Percentiles rank a stretch among this genome's conserved stretches.
phyloP scores from a whole-genome alignment of 768 basidiomycete genomes.

The Paxillus rubicundulus region DNA sequence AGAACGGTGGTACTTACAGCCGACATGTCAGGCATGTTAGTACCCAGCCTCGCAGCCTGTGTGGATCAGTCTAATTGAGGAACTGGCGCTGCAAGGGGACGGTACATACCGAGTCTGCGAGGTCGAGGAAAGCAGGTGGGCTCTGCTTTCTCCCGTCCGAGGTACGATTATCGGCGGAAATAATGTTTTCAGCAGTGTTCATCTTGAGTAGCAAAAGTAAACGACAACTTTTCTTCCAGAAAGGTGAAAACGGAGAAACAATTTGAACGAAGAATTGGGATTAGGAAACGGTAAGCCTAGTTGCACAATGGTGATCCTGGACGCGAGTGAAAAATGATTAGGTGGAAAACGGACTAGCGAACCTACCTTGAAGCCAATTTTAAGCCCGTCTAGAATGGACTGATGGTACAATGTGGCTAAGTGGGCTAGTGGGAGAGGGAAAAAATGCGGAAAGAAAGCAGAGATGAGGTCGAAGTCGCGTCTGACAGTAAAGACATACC shows the following conservation, averaged over 20 bases:
- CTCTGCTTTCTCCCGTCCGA: conserved; percentile 78
- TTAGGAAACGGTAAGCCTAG: conserved; percentile 56
- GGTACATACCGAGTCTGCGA: conserved; percentile 82
- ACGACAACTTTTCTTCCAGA: conserved; percentile 50
- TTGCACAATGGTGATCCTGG: conserved; percentile 66
- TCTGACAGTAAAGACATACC: conserved; percentile 37
- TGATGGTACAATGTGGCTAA: conserved; percentile 78
- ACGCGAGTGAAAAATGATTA: conserved; percentile 22
- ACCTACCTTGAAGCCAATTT: conserved; percentile 69
- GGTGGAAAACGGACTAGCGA: conserved; percentile 22
- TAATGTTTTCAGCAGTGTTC: conserved; percentile 67
- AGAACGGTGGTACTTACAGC: conserved; percentile 53
- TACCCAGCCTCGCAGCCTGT: conserved; percentile 80
- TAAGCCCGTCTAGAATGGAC: conserved; percentile 72
- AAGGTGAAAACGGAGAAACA: conserved; percentile 53
- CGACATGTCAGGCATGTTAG: conserved; percentile 83
- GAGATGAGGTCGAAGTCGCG: conserved; percentile 14
- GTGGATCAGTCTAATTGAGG: conserved; percentile 5
- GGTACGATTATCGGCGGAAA: conserved; percentile 69
- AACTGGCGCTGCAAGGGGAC: conserved; percentile 8
- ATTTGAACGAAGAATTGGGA: conserved; percentile 46
- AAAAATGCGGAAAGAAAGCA: conserved; percentile 22
- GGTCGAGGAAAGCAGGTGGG: conserved; percentile 89
- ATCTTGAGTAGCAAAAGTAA: conserved; percentile 51
- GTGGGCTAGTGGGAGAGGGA: conserved; percentile 37